Percentiles rank a stretch among this genome's conserved stretches.
Conservation (phyloP, 2,329 filamentous ascomycete genomes). For the Plectosphaerella plurivora region DNA sequence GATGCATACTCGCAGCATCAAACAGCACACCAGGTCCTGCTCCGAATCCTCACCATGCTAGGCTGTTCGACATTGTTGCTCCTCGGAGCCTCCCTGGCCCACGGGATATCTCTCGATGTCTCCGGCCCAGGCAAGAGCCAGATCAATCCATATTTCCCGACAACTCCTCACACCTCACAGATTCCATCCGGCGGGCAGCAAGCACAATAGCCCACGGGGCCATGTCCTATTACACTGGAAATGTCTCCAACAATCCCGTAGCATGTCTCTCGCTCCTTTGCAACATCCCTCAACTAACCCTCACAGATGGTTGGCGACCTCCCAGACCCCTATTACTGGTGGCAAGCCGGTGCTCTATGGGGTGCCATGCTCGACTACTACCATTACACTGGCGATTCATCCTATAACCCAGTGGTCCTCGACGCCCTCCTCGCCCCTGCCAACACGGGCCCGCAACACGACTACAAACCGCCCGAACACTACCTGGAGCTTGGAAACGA, state of each 20-base stretch:
- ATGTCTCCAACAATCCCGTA: slow-evolving; percentile 45
- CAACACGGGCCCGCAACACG: slow-evolving; percentile 50
- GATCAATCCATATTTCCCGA: not conserved
- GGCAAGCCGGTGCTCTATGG: slow-evolving; percentile 62
- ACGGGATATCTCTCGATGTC: not conserved
- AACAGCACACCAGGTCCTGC: no score
- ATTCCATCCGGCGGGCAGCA: slow-evolving; percentile 43
- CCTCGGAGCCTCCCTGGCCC: not conserved
- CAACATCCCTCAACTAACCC: not conserved
- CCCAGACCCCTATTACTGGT: slow-evolving; percentile 65
- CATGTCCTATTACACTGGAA: slow-evolving; percentile 49
- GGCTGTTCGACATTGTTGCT: not conserved
- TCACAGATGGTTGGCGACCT: slow-evolving; percentile 55
- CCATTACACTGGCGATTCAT: slow-evolving; percentile 58
- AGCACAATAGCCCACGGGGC: slow-evolving; percentile 41
- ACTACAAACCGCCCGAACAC: slow-evolving; percentile 57
- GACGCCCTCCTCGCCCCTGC: slow-evolving; percentile 52
- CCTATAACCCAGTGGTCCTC: slow-evolving; percentile 56
- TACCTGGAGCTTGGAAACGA: slow-evolving; percentile 65
- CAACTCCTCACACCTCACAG: not conserved
- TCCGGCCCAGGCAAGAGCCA: not conserved
- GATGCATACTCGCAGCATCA: no score
- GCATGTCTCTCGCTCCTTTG: slow-evolving; percentile 22
- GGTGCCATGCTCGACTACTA: slow-evolving; percentile 68
- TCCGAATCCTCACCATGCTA: no score